Evolutionary conservation across 768 basidiomycete genomes (phyloP), one percentile per base, ranked within the genome.

Genomic region (Amanita pseudoporphyria): DNA sequence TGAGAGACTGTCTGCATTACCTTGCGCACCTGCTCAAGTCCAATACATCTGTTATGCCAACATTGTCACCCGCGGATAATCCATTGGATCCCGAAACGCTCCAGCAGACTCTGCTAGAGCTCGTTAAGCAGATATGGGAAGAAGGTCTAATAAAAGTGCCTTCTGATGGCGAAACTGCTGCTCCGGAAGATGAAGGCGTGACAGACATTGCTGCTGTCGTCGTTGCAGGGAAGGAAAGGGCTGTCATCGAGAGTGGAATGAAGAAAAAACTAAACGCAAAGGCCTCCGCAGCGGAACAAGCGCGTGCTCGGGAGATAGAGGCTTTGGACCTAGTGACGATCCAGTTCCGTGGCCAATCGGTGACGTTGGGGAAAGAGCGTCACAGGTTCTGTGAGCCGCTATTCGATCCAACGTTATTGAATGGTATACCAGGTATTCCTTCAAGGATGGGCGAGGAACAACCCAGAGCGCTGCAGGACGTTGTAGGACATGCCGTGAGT

Each of bases 301-400:
- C 86, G 12, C 81, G 87, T 30, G 86, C 85, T 38, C 74, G 77
- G 54, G 88, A 91, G 64, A 86, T 91, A 30, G 83, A 87, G 59
- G 85, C 89, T 0, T 67, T 90, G 51, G 88, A 94, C 62, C 79
- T 93, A n/a, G 67, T 87, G 31, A 79, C 81, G 7, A 64, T 89
- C 21, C 72, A 84, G 58, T 91, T 88, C 65, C 73, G 78, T n/a
- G 81, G 72, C 9, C 73, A 76, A 59, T 74, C 79, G 35, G 60
- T 94, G 52, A 87, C 84, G 6, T 57, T 95, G 31, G 92, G 92
- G 14, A 88, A 87, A 62, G 89, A 91, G 60, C 75, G 92, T 31
- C 91, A 96, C 70, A 74, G 87, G 35, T 87, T 93, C 66, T 91
- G 88, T 62, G 93, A 95, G 62, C 89, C 91, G 5, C 71, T 96